Evolutionary conservation across 179 eudicot genomes (phyloP).

Genomic region (Monotropa hypopitys): DNA sequence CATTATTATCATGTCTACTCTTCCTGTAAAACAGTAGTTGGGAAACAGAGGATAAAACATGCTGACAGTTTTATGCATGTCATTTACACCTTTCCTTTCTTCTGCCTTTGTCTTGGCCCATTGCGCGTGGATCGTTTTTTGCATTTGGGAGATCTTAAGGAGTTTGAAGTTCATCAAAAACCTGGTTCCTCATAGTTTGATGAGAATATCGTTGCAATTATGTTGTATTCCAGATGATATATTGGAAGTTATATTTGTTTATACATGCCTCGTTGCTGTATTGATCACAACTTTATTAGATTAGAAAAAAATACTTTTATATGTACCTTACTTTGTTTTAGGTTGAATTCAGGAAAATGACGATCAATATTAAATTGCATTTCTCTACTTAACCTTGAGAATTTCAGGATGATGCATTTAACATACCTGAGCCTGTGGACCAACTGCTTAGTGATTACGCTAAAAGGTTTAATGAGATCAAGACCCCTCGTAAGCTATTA

Average conservation of each 20-base stretch:
- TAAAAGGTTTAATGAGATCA: constrained; percentile 76
- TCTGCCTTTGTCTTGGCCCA: neutral
- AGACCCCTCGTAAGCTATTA: constrained; percentile 84
- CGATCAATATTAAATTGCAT: neutral
- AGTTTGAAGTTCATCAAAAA: neutral
- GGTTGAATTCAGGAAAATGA: neutral
- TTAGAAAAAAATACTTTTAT: neutral
- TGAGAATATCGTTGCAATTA: neutral
- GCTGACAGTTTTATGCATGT: neutral
- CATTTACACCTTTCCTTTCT: neutral
- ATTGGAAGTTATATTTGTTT: neutral
- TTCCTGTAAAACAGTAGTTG: neutral
- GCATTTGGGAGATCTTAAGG: neutral
- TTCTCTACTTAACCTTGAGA: neutral
- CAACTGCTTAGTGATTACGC: constrained; percentile 73
- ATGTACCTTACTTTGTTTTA: neutral
- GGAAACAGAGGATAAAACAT: neutral
- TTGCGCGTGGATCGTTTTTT: neutral
- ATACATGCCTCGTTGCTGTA: neutral
- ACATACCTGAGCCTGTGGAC: constrained; percentile 60
- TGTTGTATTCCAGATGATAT: neutral
- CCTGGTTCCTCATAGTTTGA: neutral
- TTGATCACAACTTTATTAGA: neutral
- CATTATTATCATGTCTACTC: neutral
- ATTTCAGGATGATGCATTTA: constrained; percentile 75